Conservation (phyloP, 2,329 filamentous ascomycete species). For the Basipetospora sp. region DNA sequence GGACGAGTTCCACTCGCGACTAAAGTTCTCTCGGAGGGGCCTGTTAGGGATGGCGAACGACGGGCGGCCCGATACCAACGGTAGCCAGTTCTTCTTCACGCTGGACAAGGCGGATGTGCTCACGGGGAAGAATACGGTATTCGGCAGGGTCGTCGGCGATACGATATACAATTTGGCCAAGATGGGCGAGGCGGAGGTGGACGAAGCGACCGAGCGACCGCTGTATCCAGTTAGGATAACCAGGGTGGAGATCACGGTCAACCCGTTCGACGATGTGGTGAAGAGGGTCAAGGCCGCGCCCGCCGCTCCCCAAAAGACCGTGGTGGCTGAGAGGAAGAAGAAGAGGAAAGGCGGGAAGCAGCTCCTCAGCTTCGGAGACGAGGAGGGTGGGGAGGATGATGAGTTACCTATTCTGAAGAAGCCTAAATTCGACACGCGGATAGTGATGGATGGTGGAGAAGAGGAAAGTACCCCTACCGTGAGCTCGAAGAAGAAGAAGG, state of each 20-base stretch:
- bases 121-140: constrained; percentile 80
- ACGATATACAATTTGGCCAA: constrained; percentile 93
- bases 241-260: constrained; percentile 59
- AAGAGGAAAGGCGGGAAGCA: constrained; percentile 62
- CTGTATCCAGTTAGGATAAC: constrained; percentile 73
- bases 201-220: constrained; percentile 65
- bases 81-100: constrained; percentile 95
- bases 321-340: constrained; percentile 34
- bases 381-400: constrained; percentile 44
- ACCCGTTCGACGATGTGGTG: constrained; percentile 71
- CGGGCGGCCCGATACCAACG: constrained; percentile 62
- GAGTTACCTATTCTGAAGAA: constrained; percentile 40
- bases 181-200: constrained; percentile 76
- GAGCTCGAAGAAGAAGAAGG: constrained; percentile 17
- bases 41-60: constrained; percentile 94
- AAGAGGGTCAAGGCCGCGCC: constrained; percentile 33
- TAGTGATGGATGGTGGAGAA: constrained; percentile 45
- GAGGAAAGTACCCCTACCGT: constrained; percentile 16
- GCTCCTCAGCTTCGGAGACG: constrained; percentile 63
- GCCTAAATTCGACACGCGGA: constrained; percentile 62
- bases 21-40: constrained; percentile 85
- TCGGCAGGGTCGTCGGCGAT: constrained; percentile 80
- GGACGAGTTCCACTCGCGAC: constrained; percentile 81
- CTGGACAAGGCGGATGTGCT: constrained; percentile 72
- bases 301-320: constrained; percentile 14